phyloP scores from a whole-genome alignment of 306 rosid genomes.

The Casuarina cunninghamiana region DNA sequence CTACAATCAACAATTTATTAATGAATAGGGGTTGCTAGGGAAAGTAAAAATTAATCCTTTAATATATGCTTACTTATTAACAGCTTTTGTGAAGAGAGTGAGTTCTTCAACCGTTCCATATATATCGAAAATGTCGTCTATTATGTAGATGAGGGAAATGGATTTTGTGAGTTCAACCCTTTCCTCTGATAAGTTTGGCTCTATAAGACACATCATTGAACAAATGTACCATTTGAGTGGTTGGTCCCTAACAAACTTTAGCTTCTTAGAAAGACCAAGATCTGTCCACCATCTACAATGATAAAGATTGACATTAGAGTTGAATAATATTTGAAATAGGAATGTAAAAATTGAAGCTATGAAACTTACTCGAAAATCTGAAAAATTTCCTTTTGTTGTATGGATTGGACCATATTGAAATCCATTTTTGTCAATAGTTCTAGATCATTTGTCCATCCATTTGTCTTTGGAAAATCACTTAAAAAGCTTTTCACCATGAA shows the following conservation, averaged over 20 bases:
- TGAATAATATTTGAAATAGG: no score
- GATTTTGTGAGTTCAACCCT: conserved; percentile 58
- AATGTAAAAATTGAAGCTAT: not conserved
- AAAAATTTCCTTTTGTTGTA: conserved; percentile 40
- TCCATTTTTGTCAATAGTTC: conserved; percentile 34
- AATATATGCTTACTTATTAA: conserved; percentile 35
- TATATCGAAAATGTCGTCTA: conserved; percentile 59
- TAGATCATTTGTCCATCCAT: conserved; percentile 27
- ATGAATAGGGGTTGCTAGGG: not conserved
- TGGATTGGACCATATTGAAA: conserved; percentile 20
- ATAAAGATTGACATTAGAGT: not conserved
- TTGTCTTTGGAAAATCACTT: not conserved
- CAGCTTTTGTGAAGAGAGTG: conserved; percentile 45
- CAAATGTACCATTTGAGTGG: conserved; percentile 68
- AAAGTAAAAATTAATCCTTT: not conserved
- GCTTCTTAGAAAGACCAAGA: conserved; percentile 36
- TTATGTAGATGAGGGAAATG: conserved; percentile 50
- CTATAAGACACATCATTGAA: conserved; percentile 48
- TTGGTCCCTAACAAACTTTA: conserved; percentile 48
- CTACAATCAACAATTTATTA: not conserved
- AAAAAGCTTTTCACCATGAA: conserved; percentile 30
- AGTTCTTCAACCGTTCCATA: conserved; percentile 48
- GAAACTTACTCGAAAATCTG: conserved; percentile 39
- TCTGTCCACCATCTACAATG: conserved; percentile 63
- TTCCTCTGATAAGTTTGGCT: conserved; percentile 39